A percentile compares a stretch with the other conserved stretches of the same genome.
Conservation (phyloP, 192 early-diverging fungal genomes). For the Chytriomyces sp. region DNA sequence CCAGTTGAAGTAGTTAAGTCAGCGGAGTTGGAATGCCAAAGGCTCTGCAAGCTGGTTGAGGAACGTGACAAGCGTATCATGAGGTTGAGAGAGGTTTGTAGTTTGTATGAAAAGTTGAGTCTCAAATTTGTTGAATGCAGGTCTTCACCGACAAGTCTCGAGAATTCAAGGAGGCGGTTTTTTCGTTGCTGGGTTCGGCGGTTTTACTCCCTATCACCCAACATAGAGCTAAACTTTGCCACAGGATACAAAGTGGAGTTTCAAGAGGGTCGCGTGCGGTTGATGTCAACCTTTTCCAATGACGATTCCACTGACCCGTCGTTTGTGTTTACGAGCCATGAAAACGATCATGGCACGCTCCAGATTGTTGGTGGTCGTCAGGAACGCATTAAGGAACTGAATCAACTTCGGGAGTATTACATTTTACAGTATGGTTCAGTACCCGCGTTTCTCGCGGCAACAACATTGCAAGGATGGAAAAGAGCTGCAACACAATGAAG, state of each 20-base stretch:
- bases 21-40: constrained; percentile 59
- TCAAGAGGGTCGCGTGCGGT: constrained; percentile 69
- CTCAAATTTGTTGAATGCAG: constrained; percentile 34
- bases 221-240: constrained; percentile 32
- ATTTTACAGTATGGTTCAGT: constrained; percentile 72
- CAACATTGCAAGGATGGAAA: constrained; percentile 64
- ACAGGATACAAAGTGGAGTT: constrained; percentile 49
- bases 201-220: constrained; percentile 14
- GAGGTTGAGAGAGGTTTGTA: constrained; percentile 64
- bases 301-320: constrained; percentile 56
- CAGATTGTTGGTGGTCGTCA: constrained; percentile 69
- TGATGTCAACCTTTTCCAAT: constrained; percentile 70
- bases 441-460: constrained; percentile 79
- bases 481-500: too few relatives aligned
- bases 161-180: constrained; percentile 76
- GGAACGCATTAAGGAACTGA: constrained; percentile 59
- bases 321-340: constrained; percentile 73
- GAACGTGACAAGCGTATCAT: constrained; percentile 68
- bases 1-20: constrained; percentile 61
- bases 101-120: not conserved
- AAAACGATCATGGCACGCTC: constrained; percentile 69
- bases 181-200: constrained; percentile 64
- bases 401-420: constrained; percentile 62
- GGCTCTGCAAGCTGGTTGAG: constrained; percentile 54
- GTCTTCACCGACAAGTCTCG: constrained; percentile 66